Evolutionary conservation across 2,329 filamentous ascomycete genomes (phyloP), one percentile per base, ranked within the genome.

Genomic region (Pseudopyrenochaeta lycopersici): DNA sequence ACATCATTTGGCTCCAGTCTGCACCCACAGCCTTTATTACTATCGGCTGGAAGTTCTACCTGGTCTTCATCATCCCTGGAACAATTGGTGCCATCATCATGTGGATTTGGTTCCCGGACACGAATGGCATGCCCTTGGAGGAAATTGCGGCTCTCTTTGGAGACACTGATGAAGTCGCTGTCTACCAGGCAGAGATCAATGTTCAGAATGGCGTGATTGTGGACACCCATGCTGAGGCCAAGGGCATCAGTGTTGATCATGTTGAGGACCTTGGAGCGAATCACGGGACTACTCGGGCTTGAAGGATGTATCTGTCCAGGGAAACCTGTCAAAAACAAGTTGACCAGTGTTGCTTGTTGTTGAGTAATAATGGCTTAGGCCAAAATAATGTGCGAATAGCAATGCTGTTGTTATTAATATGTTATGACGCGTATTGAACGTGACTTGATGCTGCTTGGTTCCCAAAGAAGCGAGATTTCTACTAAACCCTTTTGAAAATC

Each of bases 41-140:
- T 5, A 64, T 68, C 23, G 54, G 55, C 4, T 69, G 62, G 66
- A 67, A 66, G 39, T 66, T 62, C 49, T 69, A 65, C 39, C 52
- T 67, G 12, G 58, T 58, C 4, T 66, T 67, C 46, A 62, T 64
- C 27, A 60, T 66, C 15, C 63, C 58, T 1, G 56, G 49, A 5
- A 56, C 52, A 6, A 58, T 80, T 32, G 81, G 81, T 12, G 81
- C 77, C 66, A 45, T 82, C 4, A 73, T 79, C 49, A 76, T 84
- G 20, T 76, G 78, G 47, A 79, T 83, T 70, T 82, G 73, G 59
- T 85, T 83, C 59, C 82, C 82, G 0, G 81, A 85, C 56, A 81
- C 83, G 1, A 82, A 83, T 58, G 82, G 82, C 10, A 80, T 85
- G 76, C 79, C 82, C 15, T 70, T 85, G 2, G 84, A 85, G 61